Evolutionary conservation across 441 rosid genomes (phyloP).

Genomic region (Erodium chrysanthum): DNA sequence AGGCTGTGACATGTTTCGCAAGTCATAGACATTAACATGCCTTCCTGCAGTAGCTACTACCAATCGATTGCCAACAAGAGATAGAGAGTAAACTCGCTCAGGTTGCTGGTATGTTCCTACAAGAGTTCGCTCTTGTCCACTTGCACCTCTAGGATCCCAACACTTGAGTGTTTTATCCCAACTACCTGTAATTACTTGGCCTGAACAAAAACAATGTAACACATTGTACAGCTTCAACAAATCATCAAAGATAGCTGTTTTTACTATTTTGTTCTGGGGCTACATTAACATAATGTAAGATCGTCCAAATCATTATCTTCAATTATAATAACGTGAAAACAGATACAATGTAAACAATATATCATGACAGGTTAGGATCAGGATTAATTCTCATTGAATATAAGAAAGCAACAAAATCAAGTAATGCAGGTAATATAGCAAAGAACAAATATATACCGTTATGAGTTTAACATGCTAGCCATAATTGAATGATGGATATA

Average conservation of each 20-base stretch:
- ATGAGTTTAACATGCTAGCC: neutral
- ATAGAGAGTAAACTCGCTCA: slow-evolving; percentile 83
- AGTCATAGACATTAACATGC: slow-evolving; percentile 83
- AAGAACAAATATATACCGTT: too few species aligned
- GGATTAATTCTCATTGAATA: neutral
- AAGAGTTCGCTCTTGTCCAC: slow-evolving; percentile 79
- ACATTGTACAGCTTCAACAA: neutral
- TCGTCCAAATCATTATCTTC: neutral
- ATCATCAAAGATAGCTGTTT: neutral
- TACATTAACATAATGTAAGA: too few species aligned
- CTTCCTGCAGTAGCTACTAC: slow-evolving; percentile 94
- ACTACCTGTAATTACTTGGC: slow-evolving; percentile 89
- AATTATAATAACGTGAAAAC: neutral
- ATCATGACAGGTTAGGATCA: neutral
- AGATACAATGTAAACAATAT: neutral
- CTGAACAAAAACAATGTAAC: slow-evolving; percentile 22
- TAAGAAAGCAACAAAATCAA: too few species aligned
- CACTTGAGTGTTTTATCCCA: slow-evolving; percentile 93
- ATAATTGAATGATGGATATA: neutral
- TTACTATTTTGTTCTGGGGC: neutral
- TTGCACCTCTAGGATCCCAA: slow-evolving; percentile 98
- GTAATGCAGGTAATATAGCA: too few species aligned
- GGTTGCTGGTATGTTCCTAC: slow-evolving; percentile 85
- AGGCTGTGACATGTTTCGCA: slow-evolving; percentile 94
- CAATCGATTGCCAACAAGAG: slow-evolving; percentile 79